Evolutionary conservation across 257 asterid species (phyloP).

Genomic region (Schizonepeta tenuifolia): DNA sequence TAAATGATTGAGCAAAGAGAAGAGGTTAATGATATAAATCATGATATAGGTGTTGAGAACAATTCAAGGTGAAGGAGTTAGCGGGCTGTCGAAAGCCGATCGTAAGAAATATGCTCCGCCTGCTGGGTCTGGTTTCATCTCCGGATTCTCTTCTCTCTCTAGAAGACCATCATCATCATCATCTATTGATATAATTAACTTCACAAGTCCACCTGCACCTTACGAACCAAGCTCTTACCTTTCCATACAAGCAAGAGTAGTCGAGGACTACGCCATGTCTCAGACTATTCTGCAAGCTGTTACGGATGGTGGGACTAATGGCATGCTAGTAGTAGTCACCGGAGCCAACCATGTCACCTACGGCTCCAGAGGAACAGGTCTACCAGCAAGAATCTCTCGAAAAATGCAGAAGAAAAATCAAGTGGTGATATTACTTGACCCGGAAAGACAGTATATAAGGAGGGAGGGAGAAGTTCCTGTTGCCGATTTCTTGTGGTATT

Average conservation of each 20-base stretch:
- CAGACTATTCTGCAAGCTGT: constrained; percentile 72
- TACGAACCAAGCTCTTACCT: constrained; percentile 88
- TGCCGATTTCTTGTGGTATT: constrained; percentile 98
- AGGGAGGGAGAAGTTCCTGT: constrained; percentile 92
- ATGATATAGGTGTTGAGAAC: constrained; percentile 59
- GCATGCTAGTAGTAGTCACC: constrained; percentile 88
- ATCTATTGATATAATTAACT: constrained; percentile 46
- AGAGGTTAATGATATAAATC: too few species aligned
- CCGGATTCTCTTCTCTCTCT: constrained; percentile 79
- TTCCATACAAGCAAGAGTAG: constrained; percentile 82
- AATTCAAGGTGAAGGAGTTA: constrained; percentile 90
- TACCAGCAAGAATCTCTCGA: constrained; percentile 85
- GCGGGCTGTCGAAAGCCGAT: constrained; percentile 70
- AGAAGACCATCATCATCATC: constrained; percentile 47
- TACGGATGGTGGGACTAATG: constrained; percentile 59
- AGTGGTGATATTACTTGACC: constrained; percentile 75
- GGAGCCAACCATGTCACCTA: constrained; percentile 81
- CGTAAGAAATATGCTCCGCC: constrained; percentile 84
- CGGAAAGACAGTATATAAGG: constrained; percentile 83
- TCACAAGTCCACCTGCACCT: constrained; percentile 56
- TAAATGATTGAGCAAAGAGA: too few species aligned
- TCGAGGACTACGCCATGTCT: constrained; percentile 89
- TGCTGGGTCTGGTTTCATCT: constrained; percentile 97
- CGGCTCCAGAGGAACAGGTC: constrained; percentile 92
- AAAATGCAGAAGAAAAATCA: constrained; percentile 82